These are phyloP conservation scores for Tardiomyces depauwii DNA, from an alignment of 1,139 yeast genomes.

Conservation along the genomic window DNA sequence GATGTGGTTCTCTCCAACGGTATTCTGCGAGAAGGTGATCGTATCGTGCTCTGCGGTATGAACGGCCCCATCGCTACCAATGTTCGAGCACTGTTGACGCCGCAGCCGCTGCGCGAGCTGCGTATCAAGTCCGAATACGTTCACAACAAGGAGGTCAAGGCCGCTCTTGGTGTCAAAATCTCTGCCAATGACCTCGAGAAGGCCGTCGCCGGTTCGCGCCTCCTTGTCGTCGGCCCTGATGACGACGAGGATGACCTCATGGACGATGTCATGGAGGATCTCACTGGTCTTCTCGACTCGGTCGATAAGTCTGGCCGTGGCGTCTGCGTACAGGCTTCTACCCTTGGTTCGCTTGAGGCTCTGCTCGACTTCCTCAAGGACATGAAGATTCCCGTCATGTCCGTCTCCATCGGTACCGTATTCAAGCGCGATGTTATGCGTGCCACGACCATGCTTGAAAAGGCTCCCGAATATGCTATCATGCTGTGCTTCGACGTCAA, in stretches of 20 bases:
- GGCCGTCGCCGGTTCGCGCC: slow-evolving; percentile 98
- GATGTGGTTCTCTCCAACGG: slow-evolving; percentile 97
- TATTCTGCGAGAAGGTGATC: slow-evolving; percentile 85
- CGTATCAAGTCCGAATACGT: slow-evolving; percentile 91
- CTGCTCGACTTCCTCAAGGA: slow-evolving; percentile 91
- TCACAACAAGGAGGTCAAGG: slow-evolving; percentile 95
- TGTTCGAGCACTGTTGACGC: slow-evolving; percentile 90
- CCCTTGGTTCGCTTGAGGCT: slow-evolving; percentile 96
- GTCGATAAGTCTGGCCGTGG: slow-evolving; percentile 93
- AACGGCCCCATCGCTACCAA: slow-evolving; percentile 98
- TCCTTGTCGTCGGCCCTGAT: slow-evolving; percentile 90
- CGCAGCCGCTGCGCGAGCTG: slow-evolving; percentile 93
- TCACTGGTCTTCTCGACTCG: slow-evolving; percentile 87
- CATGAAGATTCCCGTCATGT: slow-evolving; percentile 98
- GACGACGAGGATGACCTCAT: slow-evolving; percentile 95
- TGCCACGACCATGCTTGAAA: slow-evolving; percentile 92
- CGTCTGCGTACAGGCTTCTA: slow-evolving; percentile 97
- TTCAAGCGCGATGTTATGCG: slow-evolving; percentile 97
- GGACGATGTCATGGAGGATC: slow-evolving; percentile 99
- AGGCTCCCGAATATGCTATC: slow-evolving; percentile 88
- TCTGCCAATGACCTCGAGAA: slow-evolving; percentile 96
- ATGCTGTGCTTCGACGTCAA: slow-evolving; percentile 98
- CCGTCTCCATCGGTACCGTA: slow-evolving; percentile 96
- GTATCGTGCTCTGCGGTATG: slow-evolving; percentile 93
- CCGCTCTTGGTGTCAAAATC: slow-evolving; percentile 97